Evolutionary conservation across 345 rosid species (phyloP).

Genomic region (Ceriops tagal): DNA sequence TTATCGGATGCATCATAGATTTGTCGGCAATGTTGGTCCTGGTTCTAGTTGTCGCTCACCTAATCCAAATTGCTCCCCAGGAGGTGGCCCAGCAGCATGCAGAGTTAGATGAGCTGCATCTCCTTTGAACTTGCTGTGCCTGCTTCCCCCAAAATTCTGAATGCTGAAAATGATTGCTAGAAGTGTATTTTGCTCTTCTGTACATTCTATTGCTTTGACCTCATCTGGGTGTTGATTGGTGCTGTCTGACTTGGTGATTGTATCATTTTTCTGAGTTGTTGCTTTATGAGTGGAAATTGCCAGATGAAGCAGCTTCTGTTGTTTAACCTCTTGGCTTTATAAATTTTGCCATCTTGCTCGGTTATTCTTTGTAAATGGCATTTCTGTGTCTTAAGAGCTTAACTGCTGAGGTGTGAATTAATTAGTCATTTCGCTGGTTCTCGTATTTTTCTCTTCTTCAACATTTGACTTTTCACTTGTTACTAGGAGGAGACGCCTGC

Average conservation of each 20-base stretch:
- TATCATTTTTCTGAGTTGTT: conserved; percentile 21
- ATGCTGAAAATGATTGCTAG: conserved; percentile 15
- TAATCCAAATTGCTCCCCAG: conserved; percentile 68
- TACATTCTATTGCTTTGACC: conserved; percentile 23
- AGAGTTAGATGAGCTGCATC: conserved; percentile 66
- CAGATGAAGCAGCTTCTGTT: conserved; percentile 11
- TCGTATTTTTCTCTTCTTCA: too few relatives aligned
- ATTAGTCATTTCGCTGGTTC: too few relatives aligned
- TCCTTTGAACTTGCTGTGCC: conserved; percentile 45
- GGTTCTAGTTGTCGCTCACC: conserved; percentile 82
- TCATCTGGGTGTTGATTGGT: conserved; percentile 31
- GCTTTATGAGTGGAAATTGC: conserved; percentile 17
- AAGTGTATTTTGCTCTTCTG: background rate
- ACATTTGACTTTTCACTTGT: too few relatives aligned
- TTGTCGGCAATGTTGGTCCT: conserved; percentile 66
- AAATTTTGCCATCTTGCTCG: too few relatives aligned
- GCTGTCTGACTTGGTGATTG: conserved; percentile 30
- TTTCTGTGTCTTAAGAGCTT: too few relatives aligned
- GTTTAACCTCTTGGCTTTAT: background rate
- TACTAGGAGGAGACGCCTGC: too few relatives aligned
- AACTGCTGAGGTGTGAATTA: too few relatives aligned
- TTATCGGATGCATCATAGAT: conserved; percentile 55
- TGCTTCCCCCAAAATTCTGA: conserved; percentile 20
- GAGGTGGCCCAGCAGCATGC: conserved; percentile 70
- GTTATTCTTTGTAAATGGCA: too few relatives aligned